Base-by-base conservation (phyloP, 78 protist genomes). In the Polysphondylium violaceum region DNA sequence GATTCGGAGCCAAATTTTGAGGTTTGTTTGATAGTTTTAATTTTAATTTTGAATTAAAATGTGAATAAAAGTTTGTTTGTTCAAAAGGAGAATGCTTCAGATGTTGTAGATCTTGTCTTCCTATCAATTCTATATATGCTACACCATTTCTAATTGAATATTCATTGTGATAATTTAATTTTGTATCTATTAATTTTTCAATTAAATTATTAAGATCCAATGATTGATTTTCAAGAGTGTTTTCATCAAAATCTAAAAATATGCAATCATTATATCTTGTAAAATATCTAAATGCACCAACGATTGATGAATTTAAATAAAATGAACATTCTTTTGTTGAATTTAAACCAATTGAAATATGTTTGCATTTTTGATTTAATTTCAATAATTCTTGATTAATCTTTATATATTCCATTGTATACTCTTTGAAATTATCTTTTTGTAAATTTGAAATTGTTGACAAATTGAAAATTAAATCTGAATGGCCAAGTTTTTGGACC, bases 301-400 rank as follows among this genome's bases (percentile, higher is more conserved):
- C 25, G 4, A 69, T 3, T 44, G 76, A 69, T 43, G 61, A 41
- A 7, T 43, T 7, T 25, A 69, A 47, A 47, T 69, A 69, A 27
- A 29, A 29, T 7, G 16, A 4, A 27, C 40, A 2, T n/a, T 41
- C 3, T 47, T 47, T 47, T 14, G 7, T 14, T 69, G 76, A 44
- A 17, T 69, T 50, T 2, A 47, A 69, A 25, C 61, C 29, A 23
- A 69, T 19, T 29, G 47, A 36, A 25, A 69, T 17, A 29, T 69
- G 19, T 69, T 69, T 69, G 5, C 40, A 69, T 3, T 69, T 69
- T 25, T 12, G 47, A 14, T 47, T 25, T 1, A 36, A 25, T 50
- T 83, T 73, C 35, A 69, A 33, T 31, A 83, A 2, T 3, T 23
- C n/a, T 69, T 83, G 90, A 43, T 83, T 69, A 25, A 83, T 16